A percentile compares a stretch with the other conserved stretches of the same genome.
Conservation (phyloP, 345 rosid species). For the Hypericum androsaemum region DNA sequence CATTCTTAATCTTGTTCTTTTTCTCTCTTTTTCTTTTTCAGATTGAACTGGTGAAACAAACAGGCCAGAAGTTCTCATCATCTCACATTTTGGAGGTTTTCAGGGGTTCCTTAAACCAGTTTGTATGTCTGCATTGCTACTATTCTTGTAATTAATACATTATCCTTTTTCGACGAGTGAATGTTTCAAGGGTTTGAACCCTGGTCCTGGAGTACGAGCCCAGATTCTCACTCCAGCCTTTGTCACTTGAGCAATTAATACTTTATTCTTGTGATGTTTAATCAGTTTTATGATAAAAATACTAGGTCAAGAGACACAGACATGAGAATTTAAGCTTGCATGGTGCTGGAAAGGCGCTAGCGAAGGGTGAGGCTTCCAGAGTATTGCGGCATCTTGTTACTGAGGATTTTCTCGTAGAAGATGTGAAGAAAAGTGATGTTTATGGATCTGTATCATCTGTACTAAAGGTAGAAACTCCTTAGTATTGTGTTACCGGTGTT, state of each 20-base stretch:
- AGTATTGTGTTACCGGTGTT: constrained; percentile 6
- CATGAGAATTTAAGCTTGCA: constrained; percentile 73
- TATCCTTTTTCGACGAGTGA: no score
- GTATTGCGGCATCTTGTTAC: constrained; percentile 75
- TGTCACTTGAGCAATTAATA: no score
- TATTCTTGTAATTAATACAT: constrained; percentile 9
- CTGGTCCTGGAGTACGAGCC: no score
- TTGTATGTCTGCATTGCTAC: constrained; percentile 32
- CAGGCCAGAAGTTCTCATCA: constrained; percentile 71
- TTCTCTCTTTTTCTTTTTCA: constrained; percentile 23
- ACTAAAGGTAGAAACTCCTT: constrained; percentile 47
- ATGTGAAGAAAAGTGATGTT: constrained; percentile 88
- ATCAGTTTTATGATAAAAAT: no score
- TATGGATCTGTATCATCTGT: constrained; percentile 90
- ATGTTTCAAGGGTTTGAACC: no score
- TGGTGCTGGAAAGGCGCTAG: constrained; percentile 84
- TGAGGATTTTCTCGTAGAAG: constrained; percentile 75
- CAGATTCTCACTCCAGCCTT: no score
- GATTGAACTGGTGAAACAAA: constrained; percentile 83
- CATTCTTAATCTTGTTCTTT: constrained; percentile 2
- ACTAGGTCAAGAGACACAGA: constrained; percentile 77
- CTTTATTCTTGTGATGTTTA: no score
- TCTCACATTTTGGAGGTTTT: constrained; percentile 86
- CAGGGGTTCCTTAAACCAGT: constrained; percentile 87
- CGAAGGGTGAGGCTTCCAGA: constrained; percentile 82